Conservation (phyloP, 345 rosid genomes). For the Melastoma malabathricum region DNA sequence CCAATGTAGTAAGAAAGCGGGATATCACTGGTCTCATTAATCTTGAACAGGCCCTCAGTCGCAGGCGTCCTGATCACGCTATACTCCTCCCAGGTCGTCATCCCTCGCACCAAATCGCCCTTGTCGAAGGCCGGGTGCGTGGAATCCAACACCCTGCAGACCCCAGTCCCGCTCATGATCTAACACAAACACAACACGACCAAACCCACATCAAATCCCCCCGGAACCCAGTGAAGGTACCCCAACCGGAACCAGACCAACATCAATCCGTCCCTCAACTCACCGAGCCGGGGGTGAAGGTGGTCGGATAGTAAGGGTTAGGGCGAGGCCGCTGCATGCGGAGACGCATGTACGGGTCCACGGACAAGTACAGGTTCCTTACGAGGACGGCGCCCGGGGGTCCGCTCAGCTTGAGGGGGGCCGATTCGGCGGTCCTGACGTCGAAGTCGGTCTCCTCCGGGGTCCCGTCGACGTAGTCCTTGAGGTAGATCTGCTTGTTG, state of each 20-base stretch:
- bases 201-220: too few species aligned
- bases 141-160: slow-evolving; percentile 8
- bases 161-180: slow-evolving; percentile 5
- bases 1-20: slow-evolving; percentile 11
- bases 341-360: slow-evolving; percentile 8
- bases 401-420: neutral
- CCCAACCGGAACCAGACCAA: neutral
- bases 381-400: slow-evolving; percentile 14
- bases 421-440: slow-evolving; percentile 1
- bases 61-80: slow-evolving; percentile 1
- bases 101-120: slow-evolving; percentile 9
- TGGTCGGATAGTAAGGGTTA: slow-evolving; percentile 1
- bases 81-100: slow-evolving; percentile 10
- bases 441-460: slow-evolving; percentile 11
- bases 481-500: slow-evolving; percentile 11
- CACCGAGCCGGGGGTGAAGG: slow-evolving; percentile 6
- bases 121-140: slow-evolving; percentile 6
- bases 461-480: slow-evolving; percentile 6
- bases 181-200: neutral
- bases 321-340: slow-evolving; percentile 5
- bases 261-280: neutral
- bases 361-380: slow-evolving; percentile 8
- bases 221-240: neutral
- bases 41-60: slow-evolving; percentile 1
- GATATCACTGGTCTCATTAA: slow-evolving; percentile 3